These are phyloP conservation scores for Chimonanthus praecox DNA, from an alignment of 164 flowering plant species.

Conservation along the genomic window DNA sequence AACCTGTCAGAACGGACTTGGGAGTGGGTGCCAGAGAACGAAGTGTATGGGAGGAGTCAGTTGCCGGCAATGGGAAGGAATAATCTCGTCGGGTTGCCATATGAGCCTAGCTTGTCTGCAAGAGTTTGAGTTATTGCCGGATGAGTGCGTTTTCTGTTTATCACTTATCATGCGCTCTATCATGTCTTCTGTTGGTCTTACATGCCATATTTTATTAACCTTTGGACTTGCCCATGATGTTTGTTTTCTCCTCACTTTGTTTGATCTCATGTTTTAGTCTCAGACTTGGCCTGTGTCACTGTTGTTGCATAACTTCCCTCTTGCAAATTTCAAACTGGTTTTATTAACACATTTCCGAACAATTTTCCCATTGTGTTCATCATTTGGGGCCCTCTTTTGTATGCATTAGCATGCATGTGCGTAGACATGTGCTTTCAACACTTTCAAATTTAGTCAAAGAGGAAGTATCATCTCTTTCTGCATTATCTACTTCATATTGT, in stretches of 20 bases:
- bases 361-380: too few relatives aligned
- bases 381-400: too few relatives aligned
- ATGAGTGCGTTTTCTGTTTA: background rate
- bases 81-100: conserved; percentile 20
- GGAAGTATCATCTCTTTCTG: too few relatives aligned
- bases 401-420: too few relatives aligned
- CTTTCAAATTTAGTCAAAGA: too few relatives aligned
- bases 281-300: background rate
- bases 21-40: conserved; percentile 18
- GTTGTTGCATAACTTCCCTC: background rate
- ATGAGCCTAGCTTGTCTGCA: conserved; percentile 23
- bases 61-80: conserved; percentile 21
- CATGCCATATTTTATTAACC: background rate
- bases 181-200: background rate
- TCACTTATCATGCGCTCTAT: background rate
- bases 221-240: background rate
- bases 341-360: too few relatives aligned
- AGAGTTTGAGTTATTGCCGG: conserved; percentile 13
- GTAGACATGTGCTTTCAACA: too few relatives aligned
- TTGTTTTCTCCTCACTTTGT: background rate
- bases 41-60: conserved; percentile 14
- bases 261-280: background rate
- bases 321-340: too few relatives aligned
- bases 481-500: too few relatives aligned
- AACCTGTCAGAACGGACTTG: conserved; percentile 15